Percentiles rank a stretch among this genome's conserved stretches.
These are phyloP conservation scores for Solanum sitiens DNA, from an alignment of 257 asterid genomes.

Conservation along the genomic window DNA sequence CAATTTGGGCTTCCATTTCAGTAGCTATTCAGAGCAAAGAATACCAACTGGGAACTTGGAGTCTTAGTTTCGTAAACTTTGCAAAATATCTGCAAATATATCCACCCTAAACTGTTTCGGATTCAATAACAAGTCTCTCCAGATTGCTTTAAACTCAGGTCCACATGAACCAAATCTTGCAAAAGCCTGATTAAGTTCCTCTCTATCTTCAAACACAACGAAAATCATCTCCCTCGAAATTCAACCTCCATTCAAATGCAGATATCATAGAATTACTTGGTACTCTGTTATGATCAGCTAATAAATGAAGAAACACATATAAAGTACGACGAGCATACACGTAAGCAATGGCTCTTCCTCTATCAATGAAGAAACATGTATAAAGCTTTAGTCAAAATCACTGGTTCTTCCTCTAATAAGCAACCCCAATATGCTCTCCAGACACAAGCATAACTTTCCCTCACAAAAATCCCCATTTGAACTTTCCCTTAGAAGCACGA, in stretches of 20 bases:
- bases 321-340: too few relatives aligned
- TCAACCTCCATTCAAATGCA: constrained; percentile 42
- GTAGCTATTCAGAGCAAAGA: constrained; percentile 60
- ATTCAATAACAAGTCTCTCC: constrained; percentile 53
- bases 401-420: constrained; percentile 46
- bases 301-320: constrained; percentile 20
- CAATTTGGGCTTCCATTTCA: constrained; percentile 65
- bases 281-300: constrained; percentile 58
- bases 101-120: constrained; percentile 29
- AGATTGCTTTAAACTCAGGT: constrained; percentile 51
- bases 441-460: constrained; percentile 59
- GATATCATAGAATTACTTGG: constrained; percentile 19
- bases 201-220: constrained; percentile 58
- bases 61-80: constrained; percentile 37
- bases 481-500: constrained; percentile 57
- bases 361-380: constrained; percentile 20
- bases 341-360: too few relatives aligned
- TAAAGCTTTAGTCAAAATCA: constrained; percentile 23
- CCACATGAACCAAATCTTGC: constrained; percentile 60
- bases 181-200: constrained; percentile 69
- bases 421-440: constrained; percentile 43
- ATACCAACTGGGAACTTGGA: constrained; percentile 41
- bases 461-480: constrained; percentile 55
- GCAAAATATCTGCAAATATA: constrained; percentile 41
- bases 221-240: constrained; percentile 37